Evolutionary conservation across 2,329 filamentous ascomycete species (phyloP).

Genomic region (Leptographium galeiforme): DNA sequence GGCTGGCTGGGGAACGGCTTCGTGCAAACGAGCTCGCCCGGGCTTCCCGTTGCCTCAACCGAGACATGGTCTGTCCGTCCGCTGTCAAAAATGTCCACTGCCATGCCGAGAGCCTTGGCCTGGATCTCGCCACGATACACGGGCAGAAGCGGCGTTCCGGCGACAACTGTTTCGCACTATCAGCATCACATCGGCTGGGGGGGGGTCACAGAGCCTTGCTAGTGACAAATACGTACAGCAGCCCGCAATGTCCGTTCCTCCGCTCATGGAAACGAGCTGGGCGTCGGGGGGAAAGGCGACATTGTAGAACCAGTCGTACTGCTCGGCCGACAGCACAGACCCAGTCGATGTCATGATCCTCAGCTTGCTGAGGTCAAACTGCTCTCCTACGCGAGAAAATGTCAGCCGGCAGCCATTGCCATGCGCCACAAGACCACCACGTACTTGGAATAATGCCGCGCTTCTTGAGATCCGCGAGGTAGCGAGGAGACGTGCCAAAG

Average conservation of each 20-base stretch:
- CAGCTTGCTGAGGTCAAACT: not conserved
- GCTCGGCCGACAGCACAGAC: constrained; percentile 25
- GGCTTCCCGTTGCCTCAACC: constrained; percentile 19
- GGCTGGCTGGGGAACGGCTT: constrained; percentile 33
- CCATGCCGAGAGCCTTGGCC: constrained; percentile 28
- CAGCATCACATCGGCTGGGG: no score
- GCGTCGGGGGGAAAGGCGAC: constrained; percentile 20
- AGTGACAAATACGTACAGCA: constrained; percentile 22
- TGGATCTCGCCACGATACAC: constrained; percentile 31
- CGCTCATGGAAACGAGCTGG: constrained; percentile 27
- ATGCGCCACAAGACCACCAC: not conserved
- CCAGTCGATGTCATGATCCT: constrained; percentile 29
- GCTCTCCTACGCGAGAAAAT: not conserved
- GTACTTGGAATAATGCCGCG: constrained; percentile 20
- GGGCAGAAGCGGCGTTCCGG: constrained; percentile 4
- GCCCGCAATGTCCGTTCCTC: constrained; percentile 32
- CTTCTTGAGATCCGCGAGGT: constrained; percentile 27
- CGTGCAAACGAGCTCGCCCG: constrained; percentile 30
- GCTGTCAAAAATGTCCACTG: constrained; percentile 29
- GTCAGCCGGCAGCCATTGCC: not conserved
- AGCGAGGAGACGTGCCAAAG: constrained; percentile 29
- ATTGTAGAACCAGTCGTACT: constrained; percentile 30
- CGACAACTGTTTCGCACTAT: not conserved
- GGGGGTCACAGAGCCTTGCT: no score
- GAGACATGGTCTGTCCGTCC: constrained; percentile 18